phyloP scores from a whole-genome alignment of 2,329 filamentous ascomycete genomes.

The Grosmannia clavigera region DNA sequence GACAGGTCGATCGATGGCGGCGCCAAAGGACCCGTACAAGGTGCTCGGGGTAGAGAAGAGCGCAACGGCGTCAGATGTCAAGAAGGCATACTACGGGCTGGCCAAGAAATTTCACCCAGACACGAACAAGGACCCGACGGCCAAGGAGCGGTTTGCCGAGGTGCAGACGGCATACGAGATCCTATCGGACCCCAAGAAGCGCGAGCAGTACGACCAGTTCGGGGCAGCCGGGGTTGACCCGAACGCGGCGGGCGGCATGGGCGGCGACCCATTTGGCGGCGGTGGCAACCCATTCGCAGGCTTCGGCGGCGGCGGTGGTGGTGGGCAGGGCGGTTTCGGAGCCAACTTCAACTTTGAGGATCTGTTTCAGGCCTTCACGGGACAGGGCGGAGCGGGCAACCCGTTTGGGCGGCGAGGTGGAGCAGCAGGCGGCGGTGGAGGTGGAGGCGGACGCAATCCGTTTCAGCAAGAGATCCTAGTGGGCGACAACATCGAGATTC shows the following conservation, averaged over 20 bases:
- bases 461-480: conserved; percentile 72
- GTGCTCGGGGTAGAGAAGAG: conserved; percentile 72
- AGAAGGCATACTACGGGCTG: conserved; percentile 94
- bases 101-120: conserved; percentile 98
- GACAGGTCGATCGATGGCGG: conserved; percentile 36
- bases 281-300: conserved; percentile 50
- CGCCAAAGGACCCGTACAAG: conserved; percentile 69
- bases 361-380: conserved; percentile 77
- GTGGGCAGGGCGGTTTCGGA: conserved; percentile 48
- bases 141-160: conserved; percentile 90
- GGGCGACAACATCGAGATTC: conserved; percentile 94
- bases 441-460: conserved; percentile 42
- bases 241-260: conserved; percentile 44
- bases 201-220: conserved; percentile 81
- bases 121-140: conserved; percentile 88
- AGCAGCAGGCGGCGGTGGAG: conserved; percentile 19
- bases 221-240: conserved; percentile 82
- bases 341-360: conserved; percentile 93
- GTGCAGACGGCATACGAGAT: conserved; percentile 91
- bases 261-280: conserved; percentile 47
- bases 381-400: conserved; percentile 43
- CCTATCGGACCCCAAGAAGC: conserved; percentile 85
- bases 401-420: conserved; percentile 27
- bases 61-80: conserved; percentile 79
- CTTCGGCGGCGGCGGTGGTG: conserved; percentile 34